Base-by-base conservation (phyloP, 192 early-diverging fungal genomes). In the Helicostylum pulchrum region DNA sequence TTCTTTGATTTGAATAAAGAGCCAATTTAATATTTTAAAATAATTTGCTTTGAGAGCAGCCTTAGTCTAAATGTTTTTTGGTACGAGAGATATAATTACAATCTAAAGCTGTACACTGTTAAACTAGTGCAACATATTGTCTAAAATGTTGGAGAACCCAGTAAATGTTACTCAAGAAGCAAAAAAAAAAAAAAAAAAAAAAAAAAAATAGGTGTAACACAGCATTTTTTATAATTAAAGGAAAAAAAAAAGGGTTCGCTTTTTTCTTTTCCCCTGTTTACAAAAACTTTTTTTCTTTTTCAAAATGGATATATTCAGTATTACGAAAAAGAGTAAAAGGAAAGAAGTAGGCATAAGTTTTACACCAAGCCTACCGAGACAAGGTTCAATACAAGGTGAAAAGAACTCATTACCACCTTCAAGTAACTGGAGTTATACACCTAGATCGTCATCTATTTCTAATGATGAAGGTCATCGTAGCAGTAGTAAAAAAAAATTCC, bases 301-400 rank as follows among this genome's bases (percentile, higher is more conserved):
- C 26, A 61, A 67, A 60, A 58, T 66, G 62, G 62, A 64, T 53
- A 42, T 64, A 36, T 64, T 64, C 42, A 42, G 51, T n/a, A 64
- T 64, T 43, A 64, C 31, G 51, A 52, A 50, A 43, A 64, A 64
- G 23, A 53, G 58, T 31, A 31, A 51, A 23, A n/a, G 53, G 14
- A 56, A 48, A 23, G 57, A 59, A 14, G 21, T 31, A 11, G 64
- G 48, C 32, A 21, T 26, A 26, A 26, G n/a, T 26, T 30, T 7
- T 36, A 54, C 43, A 11, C 53, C 64, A 23, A 58, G 19, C 26
- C 10, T 55, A 36, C 23, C 52, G 34, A 32, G 43, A 36, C 44
- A 30, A 7, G 26, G 34, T 14, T 17, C 34, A 44, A 51, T 47
- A 19, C 14, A 17, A 11, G 46, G 48, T 9, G 23, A 61, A 30